A percentile compares a stretch with the other conserved stretches of the same genome.
phyloP scores from a whole-genome alignment of 2,329 filamentous ascomycete species.

The Paraphaeosphaeria sporulosa region DNA sequence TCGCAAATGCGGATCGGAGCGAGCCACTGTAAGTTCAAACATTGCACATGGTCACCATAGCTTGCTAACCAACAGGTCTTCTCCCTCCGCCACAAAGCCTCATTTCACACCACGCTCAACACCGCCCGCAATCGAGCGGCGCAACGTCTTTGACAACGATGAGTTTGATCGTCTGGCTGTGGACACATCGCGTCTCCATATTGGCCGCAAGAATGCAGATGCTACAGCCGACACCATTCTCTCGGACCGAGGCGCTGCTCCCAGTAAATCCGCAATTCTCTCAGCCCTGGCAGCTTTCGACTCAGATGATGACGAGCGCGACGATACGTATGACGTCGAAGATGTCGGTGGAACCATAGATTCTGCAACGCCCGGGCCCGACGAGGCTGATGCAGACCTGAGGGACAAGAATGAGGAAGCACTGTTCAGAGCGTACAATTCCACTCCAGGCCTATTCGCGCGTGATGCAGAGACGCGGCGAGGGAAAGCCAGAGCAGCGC shows the following conservation, averaged over 20 bases:
- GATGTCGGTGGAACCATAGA: conserved; percentile 93
- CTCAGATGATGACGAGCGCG: conserved; percentile 92
- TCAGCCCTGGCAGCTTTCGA: conserved; percentile 90
- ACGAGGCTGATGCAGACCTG: conserved; percentile 65
- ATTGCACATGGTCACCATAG: neutral
- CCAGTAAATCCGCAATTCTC: conserved; percentile 84
- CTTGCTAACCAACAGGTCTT: conserved; percentile 27
- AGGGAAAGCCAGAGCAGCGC: conserved; percentile 64
- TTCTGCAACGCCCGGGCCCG: conserved; percentile 57
- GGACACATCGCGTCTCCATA: conserved; percentile 73
- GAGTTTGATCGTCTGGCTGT: conserved; percentile 75
- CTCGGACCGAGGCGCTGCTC: conserved; percentile 68
- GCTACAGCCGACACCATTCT: conserved; percentile 77
- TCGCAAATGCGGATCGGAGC: conserved; percentile 68
- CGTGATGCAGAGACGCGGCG: conserved; percentile 75
- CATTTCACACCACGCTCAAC: conserved; percentile 67
- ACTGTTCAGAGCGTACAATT: conserved; percentile 76
- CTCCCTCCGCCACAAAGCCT: conserved; percentile 28
- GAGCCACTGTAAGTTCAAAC: conserved; percentile 63
- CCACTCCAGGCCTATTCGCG: conserved; percentile 70
- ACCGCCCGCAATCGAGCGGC: conserved; percentile 60
- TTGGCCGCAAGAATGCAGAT: conserved; percentile 73
- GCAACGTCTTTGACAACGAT: conserved; percentile 79
- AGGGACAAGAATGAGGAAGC: conserved; percentile 69
- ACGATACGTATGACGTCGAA: conserved; percentile 93